Conservation (phyloP, 78 protist genomes). For the Guillardia theta region DNA sequence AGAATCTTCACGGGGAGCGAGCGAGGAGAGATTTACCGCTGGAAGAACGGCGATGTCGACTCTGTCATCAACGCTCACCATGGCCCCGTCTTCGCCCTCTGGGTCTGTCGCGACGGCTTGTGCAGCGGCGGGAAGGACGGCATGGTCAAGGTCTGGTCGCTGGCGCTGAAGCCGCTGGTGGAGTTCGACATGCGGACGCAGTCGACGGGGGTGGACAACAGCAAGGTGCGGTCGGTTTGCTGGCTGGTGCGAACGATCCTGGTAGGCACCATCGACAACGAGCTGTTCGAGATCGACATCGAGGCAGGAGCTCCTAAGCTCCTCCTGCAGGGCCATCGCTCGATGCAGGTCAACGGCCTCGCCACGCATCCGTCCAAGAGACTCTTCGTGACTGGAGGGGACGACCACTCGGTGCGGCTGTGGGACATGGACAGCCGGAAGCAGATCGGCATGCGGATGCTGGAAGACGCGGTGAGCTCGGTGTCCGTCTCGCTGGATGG, state of each 20-base stretch:
- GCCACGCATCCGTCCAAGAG: background rate
- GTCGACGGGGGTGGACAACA: background rate
- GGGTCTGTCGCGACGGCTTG: background rate
- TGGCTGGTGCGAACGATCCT: background rate
- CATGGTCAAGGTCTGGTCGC: background rate
- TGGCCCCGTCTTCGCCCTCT: conserved; percentile 15
- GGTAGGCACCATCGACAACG: background rate
- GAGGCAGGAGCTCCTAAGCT: background rate
- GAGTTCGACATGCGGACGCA: background rate
- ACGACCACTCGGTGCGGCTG: background rate
- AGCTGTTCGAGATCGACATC: conserved; percentile 30
- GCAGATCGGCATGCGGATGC: background rate
- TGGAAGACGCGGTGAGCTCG: background rate
- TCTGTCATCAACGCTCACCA: background rate
- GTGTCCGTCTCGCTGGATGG: background rate
- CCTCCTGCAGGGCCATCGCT: background rate
- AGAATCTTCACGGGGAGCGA: background rate
- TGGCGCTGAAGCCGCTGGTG: background rate
- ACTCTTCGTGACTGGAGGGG: background rate
- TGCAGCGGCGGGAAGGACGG: conserved; percentile 46
- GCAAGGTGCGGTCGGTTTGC: background rate
- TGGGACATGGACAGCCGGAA: conserved; percentile 6
- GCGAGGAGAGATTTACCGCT: background rate
- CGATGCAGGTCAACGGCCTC: background rate
- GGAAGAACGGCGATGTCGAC: background rate